Conservation (phyloP, 768 basidiomycete species). For the Austroboletus eburneus region DNA sequence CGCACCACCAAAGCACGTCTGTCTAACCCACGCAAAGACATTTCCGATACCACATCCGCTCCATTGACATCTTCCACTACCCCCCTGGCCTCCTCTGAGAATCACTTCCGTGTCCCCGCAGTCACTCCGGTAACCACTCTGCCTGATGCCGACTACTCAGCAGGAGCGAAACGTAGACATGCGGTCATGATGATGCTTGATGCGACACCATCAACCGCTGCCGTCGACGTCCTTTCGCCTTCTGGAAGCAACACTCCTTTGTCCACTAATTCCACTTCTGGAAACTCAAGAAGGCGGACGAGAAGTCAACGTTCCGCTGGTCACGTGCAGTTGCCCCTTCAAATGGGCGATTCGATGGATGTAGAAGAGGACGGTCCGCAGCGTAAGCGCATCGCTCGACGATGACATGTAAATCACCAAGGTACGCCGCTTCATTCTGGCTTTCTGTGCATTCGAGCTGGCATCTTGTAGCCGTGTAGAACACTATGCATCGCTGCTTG, state of each 20-base stretch:
- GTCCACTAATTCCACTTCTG: constrained; percentile 20
- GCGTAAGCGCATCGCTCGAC: constrained; percentile 66
- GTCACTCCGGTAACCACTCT: constrained; percentile 30
- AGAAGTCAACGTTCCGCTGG: constrained; percentile 42
- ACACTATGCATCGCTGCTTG: constrained; percentile 5
- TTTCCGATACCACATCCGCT: constrained; percentile 15
- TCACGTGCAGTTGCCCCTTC: constrained; percentile 37
- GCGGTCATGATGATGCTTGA: constrained; percentile 79
- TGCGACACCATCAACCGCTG: constrained; percentile 38
- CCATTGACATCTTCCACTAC: constrained; percentile 14
- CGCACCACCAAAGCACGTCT: constrained; percentile 31
- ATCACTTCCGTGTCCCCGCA: constrained; percentile 24
- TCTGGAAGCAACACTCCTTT: constrained; percentile 30
- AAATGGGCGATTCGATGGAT: constrained; percentile 58
- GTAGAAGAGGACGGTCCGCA: constrained; percentile 75
- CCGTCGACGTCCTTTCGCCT: constrained; percentile 36
- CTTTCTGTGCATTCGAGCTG: neutral
- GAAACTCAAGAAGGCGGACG: constrained; percentile 49
- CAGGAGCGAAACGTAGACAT: constrained; percentile 71
- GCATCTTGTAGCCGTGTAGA: constrained; percentile 9
- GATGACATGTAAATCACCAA: constrained; percentile 32
- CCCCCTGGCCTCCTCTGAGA: constrained; percentile 29
- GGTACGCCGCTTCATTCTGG: neutral
- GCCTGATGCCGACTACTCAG: constrained; percentile 34
- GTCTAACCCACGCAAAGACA: constrained; percentile 26